Percentiles rank a stretch among this genome's conserved stretches.
phyloP scores from a whole-genome alignment of 768 basidiomycete species.

The Pleurotus citrinopileatus region DNA sequence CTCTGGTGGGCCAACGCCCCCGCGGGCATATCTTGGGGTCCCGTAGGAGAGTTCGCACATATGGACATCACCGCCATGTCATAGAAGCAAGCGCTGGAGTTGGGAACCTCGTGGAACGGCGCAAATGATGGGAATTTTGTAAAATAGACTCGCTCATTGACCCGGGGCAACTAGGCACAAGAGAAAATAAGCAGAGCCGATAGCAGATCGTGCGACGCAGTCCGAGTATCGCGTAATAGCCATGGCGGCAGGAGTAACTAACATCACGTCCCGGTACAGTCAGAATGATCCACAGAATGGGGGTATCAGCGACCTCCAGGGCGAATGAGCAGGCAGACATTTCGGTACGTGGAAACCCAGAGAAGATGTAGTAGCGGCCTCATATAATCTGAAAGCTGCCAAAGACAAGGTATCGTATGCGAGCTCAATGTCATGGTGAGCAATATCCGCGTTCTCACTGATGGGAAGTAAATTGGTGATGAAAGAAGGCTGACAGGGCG shows the following conservation, averaged over 20 bases:
- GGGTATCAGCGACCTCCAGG: neutral
- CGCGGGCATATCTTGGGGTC: no score
- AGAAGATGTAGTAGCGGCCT: no score
- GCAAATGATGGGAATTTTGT: neutral
- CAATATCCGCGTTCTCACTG: neutral
- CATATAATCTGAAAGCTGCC: no score
- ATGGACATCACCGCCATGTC: neutral
- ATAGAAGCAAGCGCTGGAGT: neutral
- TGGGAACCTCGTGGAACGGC: slow-evolving; percentile 4
- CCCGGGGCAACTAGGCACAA: neutral
- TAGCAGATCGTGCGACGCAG: neutral
- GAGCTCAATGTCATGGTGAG: no score
- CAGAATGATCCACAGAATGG: neutral
- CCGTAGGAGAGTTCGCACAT: no score
- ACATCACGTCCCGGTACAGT: no score
- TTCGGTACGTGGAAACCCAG: neutral
- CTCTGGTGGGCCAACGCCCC: no score
- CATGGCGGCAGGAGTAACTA: neutral
- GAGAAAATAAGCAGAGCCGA: neutral
- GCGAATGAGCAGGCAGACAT: neutral
- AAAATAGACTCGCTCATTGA: slow-evolving; percentile 7
- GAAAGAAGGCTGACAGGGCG: neutral
- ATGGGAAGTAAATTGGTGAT: slow-evolving; percentile 6
- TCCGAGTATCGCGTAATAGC: slow-evolving; percentile 7
- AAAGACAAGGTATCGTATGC: no score